These are phyloP conservation scores for Gaeumannomyces sp. DNA, from an alignment of 2,329 filamentous ascomycete genomes.

Conservation along the genomic window DNA sequence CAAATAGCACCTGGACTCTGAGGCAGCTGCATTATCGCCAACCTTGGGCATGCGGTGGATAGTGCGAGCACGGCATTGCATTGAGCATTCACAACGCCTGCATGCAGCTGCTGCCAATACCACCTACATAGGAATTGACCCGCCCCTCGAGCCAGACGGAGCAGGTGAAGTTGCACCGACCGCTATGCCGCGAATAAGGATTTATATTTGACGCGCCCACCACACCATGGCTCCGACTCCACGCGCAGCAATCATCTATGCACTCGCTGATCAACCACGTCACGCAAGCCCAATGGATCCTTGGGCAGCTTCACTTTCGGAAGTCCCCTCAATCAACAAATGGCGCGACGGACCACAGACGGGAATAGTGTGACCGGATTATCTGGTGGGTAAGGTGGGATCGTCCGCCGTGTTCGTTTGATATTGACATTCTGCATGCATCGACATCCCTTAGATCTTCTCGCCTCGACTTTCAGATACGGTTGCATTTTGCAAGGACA, in stretches of 20 bases:
- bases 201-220: not conserved
- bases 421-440: not conserved
- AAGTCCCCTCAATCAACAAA: not conserved
- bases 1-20: not conserved
- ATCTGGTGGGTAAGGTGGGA: not conserved
- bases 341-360: not conserved
- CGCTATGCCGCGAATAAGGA: not conserved
- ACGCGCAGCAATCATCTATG: not conserved
- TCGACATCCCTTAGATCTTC: not conserved
- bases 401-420: not conserved
- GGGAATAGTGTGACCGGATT: not conserved
- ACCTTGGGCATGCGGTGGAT: not conserved
- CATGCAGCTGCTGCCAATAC: not conserved
- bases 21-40: not conserved
- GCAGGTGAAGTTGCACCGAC: not conserved
- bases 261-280: not conserved
- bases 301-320: not conserved
- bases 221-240: not conserved
- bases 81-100: not conserved
- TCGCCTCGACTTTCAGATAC: not conserved
- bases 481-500: not conserved
- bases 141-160: not conserved
- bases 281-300: not conserved
- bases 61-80: not conserved
- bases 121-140: not conserved